Percentiles rank a stretch among this genome's conserved stretches.
Evolutionary conservation across 306 rosid species (phyloP).

Genomic region (Alnus glutinosa): DNA sequence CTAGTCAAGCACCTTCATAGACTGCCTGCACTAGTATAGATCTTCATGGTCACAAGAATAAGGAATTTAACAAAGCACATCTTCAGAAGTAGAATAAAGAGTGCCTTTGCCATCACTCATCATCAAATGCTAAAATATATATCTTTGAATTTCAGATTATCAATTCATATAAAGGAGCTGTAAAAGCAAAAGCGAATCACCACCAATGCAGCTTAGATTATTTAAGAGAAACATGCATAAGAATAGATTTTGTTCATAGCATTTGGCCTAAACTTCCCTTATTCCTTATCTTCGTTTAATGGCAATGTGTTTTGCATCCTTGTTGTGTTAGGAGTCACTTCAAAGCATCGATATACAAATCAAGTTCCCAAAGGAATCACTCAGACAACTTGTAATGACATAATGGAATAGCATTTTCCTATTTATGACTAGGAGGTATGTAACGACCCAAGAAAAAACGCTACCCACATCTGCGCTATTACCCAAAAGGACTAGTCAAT

Average conservation of each 20-base stretch:
- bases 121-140: not conserved
- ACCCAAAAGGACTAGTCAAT: no score
- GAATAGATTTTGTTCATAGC: not conserved
- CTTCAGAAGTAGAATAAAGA: not conserved
- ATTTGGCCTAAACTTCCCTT: no score
- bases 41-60: conserved; percentile 1
- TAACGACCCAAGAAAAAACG: not conserved
- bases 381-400: not conserved
- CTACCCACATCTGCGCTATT: no score
- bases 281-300: no score
- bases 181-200: not conserved
- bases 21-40: conserved; percentile 9
- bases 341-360: not conserved
- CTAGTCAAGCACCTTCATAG: not conserved
- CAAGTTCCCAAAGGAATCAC: not conserved
- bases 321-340: not conserved
- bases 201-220: not conserved
- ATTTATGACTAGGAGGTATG: not conserved
- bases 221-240: not conserved
- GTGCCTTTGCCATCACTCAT: not conserved
- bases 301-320: no score
- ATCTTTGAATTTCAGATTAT: not conserved
- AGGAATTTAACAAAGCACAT: not conserved
- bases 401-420: not conserved
- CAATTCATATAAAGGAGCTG: not conserved